Evolutionary conservation across 1,284 basidiomycete genomes (phyloP).

Genomic region (Cerioporus squamosus): DNA sequence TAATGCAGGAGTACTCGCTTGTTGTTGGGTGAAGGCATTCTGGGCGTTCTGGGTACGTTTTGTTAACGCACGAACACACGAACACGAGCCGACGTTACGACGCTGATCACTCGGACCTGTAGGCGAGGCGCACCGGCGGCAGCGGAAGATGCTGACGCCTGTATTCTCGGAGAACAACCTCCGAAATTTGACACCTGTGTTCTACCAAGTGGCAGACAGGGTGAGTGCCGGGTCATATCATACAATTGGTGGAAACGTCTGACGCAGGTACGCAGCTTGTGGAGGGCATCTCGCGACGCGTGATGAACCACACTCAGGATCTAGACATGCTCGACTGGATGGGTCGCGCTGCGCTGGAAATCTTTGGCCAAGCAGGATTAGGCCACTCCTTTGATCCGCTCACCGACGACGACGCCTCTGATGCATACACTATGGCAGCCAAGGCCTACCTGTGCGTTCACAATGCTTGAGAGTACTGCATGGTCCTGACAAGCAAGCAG

Average conservation of each 20-base stretch:
- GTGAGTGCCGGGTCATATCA: too few species aligned
- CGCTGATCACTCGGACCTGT: not conserved
- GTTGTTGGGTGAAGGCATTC: constrained; percentile 19
- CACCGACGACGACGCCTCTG: constrained; percentile 25
- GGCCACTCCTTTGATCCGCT: constrained; percentile 47
- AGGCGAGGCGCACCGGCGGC: constrained; percentile 32
- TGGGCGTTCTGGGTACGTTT: constrained; percentile 19
- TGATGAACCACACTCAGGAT: constrained; percentile 35
- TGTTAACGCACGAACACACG: not conserved
- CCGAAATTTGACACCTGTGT: constrained; percentile 31
- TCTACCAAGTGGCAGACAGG: constrained; percentile 31
- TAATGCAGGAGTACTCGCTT: constrained; percentile 17
- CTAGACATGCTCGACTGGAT: constrained; percentile 40
- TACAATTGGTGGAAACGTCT: too few species aligned
- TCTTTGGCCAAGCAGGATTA: constrained; percentile 40
- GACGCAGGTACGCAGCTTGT: constrained; percentile 7
- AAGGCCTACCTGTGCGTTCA: constrained; percentile 31
- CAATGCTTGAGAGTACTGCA: not conserved
- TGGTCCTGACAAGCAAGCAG: not conserved
- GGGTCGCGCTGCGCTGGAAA: constrained; percentile 39
- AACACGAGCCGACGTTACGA: not conserved
- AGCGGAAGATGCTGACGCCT: constrained; percentile 36
- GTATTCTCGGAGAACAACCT: constrained; percentile 36
- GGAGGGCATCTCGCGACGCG: constrained; percentile 13
- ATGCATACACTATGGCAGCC: constrained; percentile 40